Percentiles rank a stretch among this genome's conserved stretches.
These are phyloP conservation scores for Gentiana dahurica DNA, from an alignment of 257 asterid genomes.

Conservation along the genomic window DNA sequence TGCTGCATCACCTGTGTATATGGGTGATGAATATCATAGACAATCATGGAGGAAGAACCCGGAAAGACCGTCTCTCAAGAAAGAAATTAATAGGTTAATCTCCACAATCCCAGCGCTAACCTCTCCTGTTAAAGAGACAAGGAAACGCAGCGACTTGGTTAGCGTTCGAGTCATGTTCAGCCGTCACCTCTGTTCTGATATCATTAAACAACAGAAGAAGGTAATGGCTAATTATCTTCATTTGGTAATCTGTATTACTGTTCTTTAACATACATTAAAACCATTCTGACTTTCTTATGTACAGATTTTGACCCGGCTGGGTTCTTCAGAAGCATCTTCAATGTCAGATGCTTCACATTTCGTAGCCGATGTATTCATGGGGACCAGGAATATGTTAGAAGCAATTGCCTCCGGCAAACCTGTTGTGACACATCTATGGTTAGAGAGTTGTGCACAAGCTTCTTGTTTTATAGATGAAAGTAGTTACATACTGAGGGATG, in stretches of 20 bases:
- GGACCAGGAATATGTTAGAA: slow-evolving; percentile 90
- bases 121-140: slow-evolving; percentile 31
- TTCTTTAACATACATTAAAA: slow-evolving; percentile 12
- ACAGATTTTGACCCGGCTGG: slow-evolving; percentile 68
- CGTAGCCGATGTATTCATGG: slow-evolving; percentile 80
- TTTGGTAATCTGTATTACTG: slow-evolving; percentile 4
- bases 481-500: slow-evolving; percentile 70
- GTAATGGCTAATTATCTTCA: slow-evolving; percentile 16
- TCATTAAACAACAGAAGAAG: slow-evolving; percentile 73
- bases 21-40: slow-evolving; percentile 85
- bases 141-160: slow-evolving; percentile 71
- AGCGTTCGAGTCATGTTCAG: slow-evolving; percentile 73
- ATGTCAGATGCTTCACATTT: slow-evolving; percentile 87
- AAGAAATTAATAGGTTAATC: slow-evolving; percentile 34
- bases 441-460: slow-evolving; percentile 84
- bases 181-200: slow-evolving; percentile 76
- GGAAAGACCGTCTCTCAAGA: slow-evolving; percentile 35
- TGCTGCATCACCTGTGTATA: slow-evolving; percentile 70
- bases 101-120: slow-evolving; percentile 19
- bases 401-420: slow-evolving; percentile 93
- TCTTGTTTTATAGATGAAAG: slow-evolving; percentile 72
- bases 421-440: slow-evolving; percentile 82
- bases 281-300: slow-evolving; percentile 8
- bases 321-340: slow-evolving; percentile 58
- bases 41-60: slow-evolving; percentile 57